A percentile compares a stretch with the other conserved stretches of the same genome.
Evolutionary conservation across 805 yeast species (phyloP).

Genomic region (Komagataella phaffii): DNA sequence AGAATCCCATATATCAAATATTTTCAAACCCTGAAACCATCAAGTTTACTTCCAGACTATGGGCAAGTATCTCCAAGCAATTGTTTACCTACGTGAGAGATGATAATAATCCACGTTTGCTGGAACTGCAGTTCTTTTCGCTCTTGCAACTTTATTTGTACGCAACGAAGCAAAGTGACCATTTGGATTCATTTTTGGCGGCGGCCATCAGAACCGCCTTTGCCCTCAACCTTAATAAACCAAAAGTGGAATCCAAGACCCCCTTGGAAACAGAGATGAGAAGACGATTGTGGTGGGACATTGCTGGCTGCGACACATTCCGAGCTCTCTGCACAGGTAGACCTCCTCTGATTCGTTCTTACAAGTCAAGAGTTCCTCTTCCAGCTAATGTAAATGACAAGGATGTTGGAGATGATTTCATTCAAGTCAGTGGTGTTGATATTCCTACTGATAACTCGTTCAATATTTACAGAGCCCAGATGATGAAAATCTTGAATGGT

Average conservation of each 20-base stretch:
- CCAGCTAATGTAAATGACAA: slow-evolving; percentile 18
- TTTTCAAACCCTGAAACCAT: neutral
- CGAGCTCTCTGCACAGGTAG: slow-evolving; percentile 4
- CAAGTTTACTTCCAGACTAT: neutral
- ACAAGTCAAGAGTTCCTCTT: slow-evolving; percentile 14
- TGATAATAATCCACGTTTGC: neutral
- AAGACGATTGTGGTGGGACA: slow-evolving; percentile 15
- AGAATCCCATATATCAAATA: neutral
- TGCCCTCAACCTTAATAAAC: slow-evolving; percentile 5
- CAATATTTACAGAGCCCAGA: slow-evolving; percentile 5
- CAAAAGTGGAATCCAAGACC: neutral
- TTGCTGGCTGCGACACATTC: slow-evolving; percentile 10
- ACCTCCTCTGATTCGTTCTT: slow-evolving; percentile 8
- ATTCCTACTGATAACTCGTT: slow-evolving; percentile 10
- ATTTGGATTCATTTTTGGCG: slow-evolving; percentile 4
- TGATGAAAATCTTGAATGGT: slow-evolving; percentile 9
- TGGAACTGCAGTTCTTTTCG: slow-evolving; percentile 1
- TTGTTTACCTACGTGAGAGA: neutral
- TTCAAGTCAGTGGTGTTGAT: slow-evolving; percentile 2
- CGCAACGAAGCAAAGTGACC: neutral
- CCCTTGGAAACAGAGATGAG: slow-evolving; percentile 12
- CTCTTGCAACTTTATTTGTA: slow-evolving; percentile 4
- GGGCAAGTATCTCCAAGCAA: neutral
- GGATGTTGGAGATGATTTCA: slow-evolving; percentile 8
- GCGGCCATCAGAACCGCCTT: slow-evolving; percentile 5